A percentile compares a stretch with the other conserved stretches of the same genome.
Evolutionary conservation across 345 rosid species (phyloP).

Genomic region (Cardamine resedifolia): DNA sequence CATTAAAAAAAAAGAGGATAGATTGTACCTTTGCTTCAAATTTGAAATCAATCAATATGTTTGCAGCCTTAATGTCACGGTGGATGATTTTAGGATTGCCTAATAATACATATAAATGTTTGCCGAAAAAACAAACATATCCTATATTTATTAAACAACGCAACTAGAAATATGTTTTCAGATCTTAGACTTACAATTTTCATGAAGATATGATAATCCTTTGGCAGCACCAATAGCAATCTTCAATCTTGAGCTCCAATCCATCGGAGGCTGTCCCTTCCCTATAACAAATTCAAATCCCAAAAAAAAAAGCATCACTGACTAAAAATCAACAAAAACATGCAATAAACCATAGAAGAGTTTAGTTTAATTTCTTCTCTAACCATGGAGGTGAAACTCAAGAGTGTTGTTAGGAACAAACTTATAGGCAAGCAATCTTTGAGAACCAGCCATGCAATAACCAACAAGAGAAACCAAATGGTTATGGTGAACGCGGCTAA

Average conservation of each 20-base stretch:
- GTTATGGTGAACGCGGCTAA: constrained; percentile 68
- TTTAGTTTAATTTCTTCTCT: background rate
- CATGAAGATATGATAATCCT: constrained; percentile 94
- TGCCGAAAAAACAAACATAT: background rate
- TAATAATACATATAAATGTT: constrained; percentile 33
- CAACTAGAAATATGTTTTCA: background rate
- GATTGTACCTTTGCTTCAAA: constrained; percentile 83
- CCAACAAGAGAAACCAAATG: constrained; percentile 71
- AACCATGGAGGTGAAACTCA: constrained; percentile 72
- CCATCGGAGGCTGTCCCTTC: constrained; percentile 68
- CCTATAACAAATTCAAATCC: constrained; percentile 42
- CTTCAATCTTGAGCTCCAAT: constrained; percentile 67
- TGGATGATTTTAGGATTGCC: constrained; percentile 94
- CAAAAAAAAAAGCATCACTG: background rate
- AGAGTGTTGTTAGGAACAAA: constrained; percentile 61
- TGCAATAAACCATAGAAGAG: background rate
- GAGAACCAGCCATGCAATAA: constrained; percentile 49
- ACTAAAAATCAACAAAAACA: background rate
- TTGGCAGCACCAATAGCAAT: constrained; percentile 89
- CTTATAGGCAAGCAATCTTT: constrained; percentile 69
- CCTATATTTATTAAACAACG: background rate
- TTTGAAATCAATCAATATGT: constrained; percentile 74
- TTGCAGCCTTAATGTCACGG: constrained; percentile 86
- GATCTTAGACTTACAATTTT: constrained; percentile 62
- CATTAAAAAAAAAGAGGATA: background rate